Conservation (phyloP, 106 monocot genomes). For the Dendrobium catenatum region DNA sequence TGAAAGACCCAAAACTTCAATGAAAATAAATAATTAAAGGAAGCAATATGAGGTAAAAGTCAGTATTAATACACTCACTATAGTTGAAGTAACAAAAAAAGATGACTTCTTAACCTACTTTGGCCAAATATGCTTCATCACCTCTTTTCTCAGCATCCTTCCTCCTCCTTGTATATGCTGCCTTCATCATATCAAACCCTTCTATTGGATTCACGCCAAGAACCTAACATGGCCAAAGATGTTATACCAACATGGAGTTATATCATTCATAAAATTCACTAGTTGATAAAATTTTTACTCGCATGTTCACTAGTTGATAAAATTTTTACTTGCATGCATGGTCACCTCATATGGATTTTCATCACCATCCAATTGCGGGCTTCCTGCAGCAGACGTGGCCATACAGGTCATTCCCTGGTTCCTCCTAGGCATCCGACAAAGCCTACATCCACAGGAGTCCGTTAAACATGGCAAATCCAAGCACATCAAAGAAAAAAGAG, state of each 20-base stretch:
- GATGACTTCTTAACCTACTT: constrained; percentile 37
- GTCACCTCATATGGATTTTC: constrained; percentile 85
- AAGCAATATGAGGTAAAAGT: constrained; percentile 6
- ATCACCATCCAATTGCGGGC: constrained; percentile 33
- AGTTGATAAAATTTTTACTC: not conserved
- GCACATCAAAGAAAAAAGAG: not conserved
- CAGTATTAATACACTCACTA: not conserved
- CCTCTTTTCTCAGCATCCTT: constrained; percentile 85
- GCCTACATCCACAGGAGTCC: constrained; percentile 12
- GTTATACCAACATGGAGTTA: not conserved
- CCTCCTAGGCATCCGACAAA: constrained; percentile 21
- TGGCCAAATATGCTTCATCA: constrained; percentile 55
- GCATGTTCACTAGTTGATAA: not conserved
- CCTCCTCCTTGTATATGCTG: constrained; percentile 57
- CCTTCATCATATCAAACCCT: constrained; percentile 82
- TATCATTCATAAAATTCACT: not conserved
- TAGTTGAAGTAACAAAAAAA: not conserved
- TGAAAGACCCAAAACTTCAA: not conserved
- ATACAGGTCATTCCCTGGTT: constrained; percentile 18
- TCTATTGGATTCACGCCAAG: constrained; percentile 77
- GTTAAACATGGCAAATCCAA: not conserved
- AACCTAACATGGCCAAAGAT: constrained; percentile 30
- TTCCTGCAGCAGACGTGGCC: constrained; percentile 57
- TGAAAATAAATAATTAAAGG: not conserved
- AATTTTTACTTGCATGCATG: not conserved